Evolutionary conservation across 208 protist species (phyloP).

Genomic region (Trichomonas gallinae): DNA sequence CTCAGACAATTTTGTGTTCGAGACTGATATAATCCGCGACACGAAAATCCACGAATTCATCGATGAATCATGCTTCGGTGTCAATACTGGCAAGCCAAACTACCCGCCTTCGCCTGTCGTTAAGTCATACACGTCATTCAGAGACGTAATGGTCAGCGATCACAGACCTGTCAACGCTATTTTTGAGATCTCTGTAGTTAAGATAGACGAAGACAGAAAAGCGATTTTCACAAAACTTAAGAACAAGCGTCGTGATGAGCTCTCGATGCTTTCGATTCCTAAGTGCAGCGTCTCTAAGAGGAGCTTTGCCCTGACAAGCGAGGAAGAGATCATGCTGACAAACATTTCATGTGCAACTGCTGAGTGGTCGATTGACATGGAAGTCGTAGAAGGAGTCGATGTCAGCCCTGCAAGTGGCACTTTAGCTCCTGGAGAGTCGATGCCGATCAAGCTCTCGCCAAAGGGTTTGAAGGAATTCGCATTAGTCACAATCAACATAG

Average conservation of each 20-base stretch:
- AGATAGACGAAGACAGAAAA: not conserved
- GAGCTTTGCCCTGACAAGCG: not conserved
- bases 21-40: not conserved
- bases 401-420: not conserved
- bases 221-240: not conserved
- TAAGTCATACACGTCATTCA: not conserved
- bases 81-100: no score
- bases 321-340: not conserved
- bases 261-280: not conserved
- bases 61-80: not conserved
- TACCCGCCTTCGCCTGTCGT: not conserved
- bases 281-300: not conserved
- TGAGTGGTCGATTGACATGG: not conserved
- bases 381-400: not conserved
- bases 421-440: not conserved
- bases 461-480: not conserved
- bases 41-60: not conserved
- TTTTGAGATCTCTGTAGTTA: not conserved
- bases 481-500: not conserved
- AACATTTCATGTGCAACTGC: not conserved
- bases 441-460: not conserved
- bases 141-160: not conserved
- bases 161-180: not conserved
- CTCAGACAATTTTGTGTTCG: not conserved
- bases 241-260: not conserved